Base-by-base conservation (phyloP, 148 eudicot species). In the Amaranthus palmeri region DNA sequence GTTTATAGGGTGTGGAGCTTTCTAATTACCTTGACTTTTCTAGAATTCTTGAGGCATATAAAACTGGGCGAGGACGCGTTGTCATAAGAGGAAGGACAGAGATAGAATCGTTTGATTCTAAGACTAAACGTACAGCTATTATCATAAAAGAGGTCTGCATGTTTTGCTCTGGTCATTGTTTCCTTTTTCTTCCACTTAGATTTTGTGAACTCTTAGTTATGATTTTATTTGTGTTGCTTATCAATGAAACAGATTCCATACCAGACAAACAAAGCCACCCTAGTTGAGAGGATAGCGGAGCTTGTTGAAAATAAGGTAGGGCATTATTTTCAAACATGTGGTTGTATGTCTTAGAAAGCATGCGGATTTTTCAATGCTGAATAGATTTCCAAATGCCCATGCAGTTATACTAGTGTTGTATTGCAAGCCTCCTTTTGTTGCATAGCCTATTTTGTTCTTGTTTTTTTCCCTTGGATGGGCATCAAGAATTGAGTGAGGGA, bases 231-330 rank as follows among this genome's bases (percentile, higher is more conserved):
- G 15, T 77, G 57, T 51, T 82, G 43, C 42, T 65, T 70, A 58
- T 76, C 13, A 67, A 69, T 79, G 81, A 49, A 84, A 86, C 88
- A 95, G 98, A 85, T 95, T 54, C 98, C 98, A 7, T 95, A 95
- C 70, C 98, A 91, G 84, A 89, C 97, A 53, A 95, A 91, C 84
- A 91, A 95, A 89, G 97, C 98, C 41, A 78, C 96, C 55, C 88
- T 95, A 70, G 92, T 95, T 65, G 86, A 83, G 86, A 95, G 91
- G 83, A 91, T 95, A 72, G 98, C 98, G 54, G 92, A 91, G 65
- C 96, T 80, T 70, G 97, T 95, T 67, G 97, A 91, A 78, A 83
- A 80, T 64, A 95, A 95, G 98, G 98, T 95, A 88, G 50, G 71
- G 53, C 56, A 14, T 46, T 61, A 13, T 41, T 47, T 57, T 25